phyloP scores from a whole-genome alignment of 2,329 filamentous ascomycete genomes.

The Epichloe brachyelytri region DNA sequence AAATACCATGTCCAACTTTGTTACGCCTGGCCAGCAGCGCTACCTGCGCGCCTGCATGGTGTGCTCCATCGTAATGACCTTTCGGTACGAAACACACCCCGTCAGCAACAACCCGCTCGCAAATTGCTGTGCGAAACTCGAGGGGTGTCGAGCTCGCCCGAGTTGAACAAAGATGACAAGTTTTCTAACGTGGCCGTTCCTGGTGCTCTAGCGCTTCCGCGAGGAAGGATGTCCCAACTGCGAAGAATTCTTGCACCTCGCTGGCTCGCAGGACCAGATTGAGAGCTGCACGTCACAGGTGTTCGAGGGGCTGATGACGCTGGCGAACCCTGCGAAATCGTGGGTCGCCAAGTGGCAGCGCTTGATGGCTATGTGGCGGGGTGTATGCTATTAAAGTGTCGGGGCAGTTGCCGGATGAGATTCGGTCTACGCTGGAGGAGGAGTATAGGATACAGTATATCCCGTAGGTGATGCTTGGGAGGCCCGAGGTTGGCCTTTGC shows the following conservation, averaged over 20 bases:
- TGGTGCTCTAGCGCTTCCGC: constrained; percentile 56
- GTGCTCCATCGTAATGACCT: constrained; percentile 85
- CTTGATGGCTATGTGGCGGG: constrained; percentile 69
- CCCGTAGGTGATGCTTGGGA: constrained; percentile 40
- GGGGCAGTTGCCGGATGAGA: constrained; percentile 59
- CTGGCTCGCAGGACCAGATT: constrained; percentile 65
- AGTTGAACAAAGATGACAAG: neutral
- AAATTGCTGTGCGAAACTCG: neutral
- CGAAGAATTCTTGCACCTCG: constrained; percentile 79
- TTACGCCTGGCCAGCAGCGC: constrained; percentile 64
- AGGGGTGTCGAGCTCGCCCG: no score
- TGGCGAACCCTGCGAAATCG: constrained; percentile 68
- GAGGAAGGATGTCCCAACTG: constrained; percentile 91
- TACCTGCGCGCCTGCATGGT: constrained; percentile 96
- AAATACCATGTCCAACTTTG: constrained; percentile 39
- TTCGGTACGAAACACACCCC: constrained; percentile 36
- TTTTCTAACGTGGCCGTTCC: neutral
- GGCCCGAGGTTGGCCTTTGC: neutral
- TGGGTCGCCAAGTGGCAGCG: constrained; percentile 98
- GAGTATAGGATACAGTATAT: constrained; percentile 53
- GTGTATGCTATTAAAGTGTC: constrained; percentile 93
- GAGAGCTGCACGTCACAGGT: constrained; percentile 91
- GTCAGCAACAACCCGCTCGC: neutral
- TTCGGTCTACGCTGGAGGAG: constrained; percentile 46
- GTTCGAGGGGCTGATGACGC: constrained; percentile 81